Base-by-base conservation (phyloP, 2,329 filamentous ascomycete species). In the Cladophialophora psammophila region DNA sequence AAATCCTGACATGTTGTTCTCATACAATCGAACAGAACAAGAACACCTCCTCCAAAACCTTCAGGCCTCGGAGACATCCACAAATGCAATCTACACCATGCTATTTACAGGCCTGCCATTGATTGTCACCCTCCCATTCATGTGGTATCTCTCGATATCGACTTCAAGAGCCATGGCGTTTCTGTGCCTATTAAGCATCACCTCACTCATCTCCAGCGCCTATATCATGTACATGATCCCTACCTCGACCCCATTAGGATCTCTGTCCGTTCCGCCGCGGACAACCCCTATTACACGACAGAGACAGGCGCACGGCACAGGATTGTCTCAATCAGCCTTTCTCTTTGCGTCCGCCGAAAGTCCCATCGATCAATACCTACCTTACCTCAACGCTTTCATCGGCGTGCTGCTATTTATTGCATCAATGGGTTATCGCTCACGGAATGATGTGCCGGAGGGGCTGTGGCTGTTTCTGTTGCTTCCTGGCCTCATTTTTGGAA, bases 401-500 rank as follows among this genome's bases (percentile, higher is more conserved):
- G 38, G 63, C 40, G 66, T 31, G 18, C 32, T 72, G 20, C 42
- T 74, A n/a, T 55, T 59, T 12, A 13, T 71, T 6, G 65, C 70
- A 7, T 60, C 65, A 2, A 53, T 62, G 60, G 58, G 40, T 13
- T 65, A 70, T 18, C 52, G 65, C 20, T 63, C 65, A 8, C 48
- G 63, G 35, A 60, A 52, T 15, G 68, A 61, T 59, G 63, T 68
- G 32, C 64, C 67, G 1, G 68, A 70, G 35, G 71, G 63, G 13
- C 58, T 73, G 34, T 74, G 72, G 72, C 50, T 73, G 64, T 69
- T 72, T 60, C 55, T 72, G 20, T 42, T 73, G 50, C 32, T 74
- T 57, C 73, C 73, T 2, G 69, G 58, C 10, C 38, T 71, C 13
- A 65, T 71, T 26, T 68, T 69, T 32, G 66, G 26, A 8, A 69